Conservation (phyloP, 1,284 basidiomycete genomes). For the Cryptococcus jaspeensis region DNA sequence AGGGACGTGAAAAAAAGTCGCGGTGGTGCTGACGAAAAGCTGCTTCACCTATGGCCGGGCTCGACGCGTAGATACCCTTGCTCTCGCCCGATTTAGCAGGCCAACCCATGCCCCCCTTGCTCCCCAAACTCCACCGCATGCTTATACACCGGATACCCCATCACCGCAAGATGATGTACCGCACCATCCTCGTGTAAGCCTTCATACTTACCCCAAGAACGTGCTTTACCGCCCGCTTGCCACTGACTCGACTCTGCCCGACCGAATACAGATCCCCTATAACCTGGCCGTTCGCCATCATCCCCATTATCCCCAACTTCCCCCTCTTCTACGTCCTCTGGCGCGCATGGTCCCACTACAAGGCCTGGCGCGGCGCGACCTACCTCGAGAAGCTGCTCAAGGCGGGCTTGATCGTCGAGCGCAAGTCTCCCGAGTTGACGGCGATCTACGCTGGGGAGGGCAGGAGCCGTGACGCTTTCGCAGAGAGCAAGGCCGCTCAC, state of each 20-base stretch:
- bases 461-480: neutral
- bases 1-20: neutral
- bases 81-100: conserved; percentile 34
- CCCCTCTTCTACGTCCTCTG: conserved; percentile 55
- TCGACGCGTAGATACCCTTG: conserved; percentile 42
- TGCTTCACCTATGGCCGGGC: neutral
- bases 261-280: conserved; percentile 36
- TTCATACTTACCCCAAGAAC: neutral
- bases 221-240: neutral
- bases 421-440: conserved; percentile 25
- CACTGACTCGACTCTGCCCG: neutral
- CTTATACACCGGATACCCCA: conserved; percentile 46
- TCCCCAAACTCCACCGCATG: conserved; percentile 43
- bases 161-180: conserved; percentile 44
- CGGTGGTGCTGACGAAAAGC: neutral
- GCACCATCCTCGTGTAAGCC: conserved; percentile 36
- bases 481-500: conserved; percentile 3
- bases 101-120: conserved; percentile 27
- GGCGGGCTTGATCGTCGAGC: conserved; percentile 43
- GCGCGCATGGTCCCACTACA: conserved; percentile 54
- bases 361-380: conserved; percentile 49
- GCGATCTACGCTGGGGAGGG: conserved; percentile 27
- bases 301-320: conserved; percentile 55
- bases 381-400: conserved; percentile 45
- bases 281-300: conserved; percentile 52